phyloP scores from a whole-genome alignment of 2,329 filamentous ascomycete genomes.

The Aureobasidium namibiae region DNA sequence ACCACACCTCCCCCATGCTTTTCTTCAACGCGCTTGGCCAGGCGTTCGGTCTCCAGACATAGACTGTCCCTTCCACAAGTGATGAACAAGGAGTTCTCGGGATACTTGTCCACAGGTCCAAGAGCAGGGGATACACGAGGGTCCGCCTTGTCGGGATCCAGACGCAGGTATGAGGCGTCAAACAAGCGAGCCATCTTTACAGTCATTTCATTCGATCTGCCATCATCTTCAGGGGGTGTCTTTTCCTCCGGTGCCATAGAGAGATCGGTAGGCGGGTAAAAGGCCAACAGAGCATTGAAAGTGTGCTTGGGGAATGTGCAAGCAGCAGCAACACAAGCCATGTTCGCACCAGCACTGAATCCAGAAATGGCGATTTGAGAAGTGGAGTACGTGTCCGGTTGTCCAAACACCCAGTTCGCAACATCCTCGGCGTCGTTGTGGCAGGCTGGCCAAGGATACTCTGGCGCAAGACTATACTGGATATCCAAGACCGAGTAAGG shows the following conservation, averaged over 20 bases:
- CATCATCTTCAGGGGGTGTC: slow-evolving; percentile 21
- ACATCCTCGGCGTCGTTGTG: slow-evolving; percentile 37
- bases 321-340: slow-evolving; percentile 29
- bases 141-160: slow-evolving; percentile 20
- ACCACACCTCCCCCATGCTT: slow-evolving; percentile 19
- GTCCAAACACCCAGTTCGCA: slow-evolving; percentile 32
- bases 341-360: slow-evolving; percentile 35
- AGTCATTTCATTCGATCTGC: slow-evolving; percentile 17
- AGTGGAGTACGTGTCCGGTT: slow-evolving; percentile 25
- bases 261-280: slow-evolving; percentile 31
- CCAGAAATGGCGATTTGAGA: slow-evolving; percentile 28
- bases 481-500: slow-evolving; percentile 34
- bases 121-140: slow-evolving; percentile 30
- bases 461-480: slow-evolving; percentile 37
- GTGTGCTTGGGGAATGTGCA: slow-evolving; percentile 24
- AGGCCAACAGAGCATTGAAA: slow-evolving; percentile 26
- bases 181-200: slow-evolving; percentile 22
- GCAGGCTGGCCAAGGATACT: slow-evolving; percentile 36
- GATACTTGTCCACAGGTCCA: slow-evolving; percentile 21
- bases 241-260: slow-evolving; percentile 24
- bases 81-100: slow-evolving; percentile 25
- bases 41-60: slow-evolving; percentile 27
- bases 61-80: slow-evolving; percentile 31
- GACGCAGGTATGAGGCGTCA: slow-evolving; percentile 26
- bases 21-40: slow-evolving; percentile 24